Conservation (phyloP, 2,329 filamentous ascomycete genomes). For the Seiridium cupressi region DNA sequence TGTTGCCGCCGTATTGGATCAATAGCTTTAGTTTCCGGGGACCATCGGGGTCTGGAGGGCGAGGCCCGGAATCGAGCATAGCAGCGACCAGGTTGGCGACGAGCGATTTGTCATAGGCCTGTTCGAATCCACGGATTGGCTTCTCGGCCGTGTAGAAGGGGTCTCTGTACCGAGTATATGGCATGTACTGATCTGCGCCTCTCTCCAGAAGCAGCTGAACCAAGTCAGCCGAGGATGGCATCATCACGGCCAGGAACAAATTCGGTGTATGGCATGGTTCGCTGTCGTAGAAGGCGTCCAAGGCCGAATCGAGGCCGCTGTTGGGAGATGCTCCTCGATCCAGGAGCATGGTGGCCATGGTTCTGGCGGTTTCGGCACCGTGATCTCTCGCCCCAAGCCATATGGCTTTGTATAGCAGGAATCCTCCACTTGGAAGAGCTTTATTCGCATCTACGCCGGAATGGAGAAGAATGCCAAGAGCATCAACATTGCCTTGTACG, state of each 20-base stretch:
- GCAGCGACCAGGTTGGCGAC: conserved; percentile 3
- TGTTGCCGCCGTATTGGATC: neutral
- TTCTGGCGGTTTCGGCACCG: neutral
- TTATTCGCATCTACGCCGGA: neutral
- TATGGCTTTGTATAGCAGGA: conserved; percentile 2
- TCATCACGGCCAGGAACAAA: conserved; percentile 3
- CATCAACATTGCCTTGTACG: neutral
- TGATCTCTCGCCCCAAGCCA: conserved; percentile 1
- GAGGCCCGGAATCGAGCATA: neutral
- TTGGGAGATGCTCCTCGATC: conserved; percentile 4
- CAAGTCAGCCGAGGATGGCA: neutral
- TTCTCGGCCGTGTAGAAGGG: neutral
- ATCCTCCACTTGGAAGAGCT: neutral
- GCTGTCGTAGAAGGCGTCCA: neutral
- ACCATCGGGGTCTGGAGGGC: neutral
- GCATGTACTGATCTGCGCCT: neutral
- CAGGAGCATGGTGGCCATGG: neutral
- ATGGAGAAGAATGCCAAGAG: neutral
- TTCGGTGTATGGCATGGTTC: conserved; percentile 2
- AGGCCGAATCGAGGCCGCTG: neutral
- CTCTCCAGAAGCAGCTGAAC: conserved; percentile 3
- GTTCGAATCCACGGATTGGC: neutral
- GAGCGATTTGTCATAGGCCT: neutral
- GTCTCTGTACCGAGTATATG: neutral
- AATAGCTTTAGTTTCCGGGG: neutral